phyloP scores from a whole-genome alignment of 768 basidiomycete genomes.

The Xanthoconium stramineum region DNA sequence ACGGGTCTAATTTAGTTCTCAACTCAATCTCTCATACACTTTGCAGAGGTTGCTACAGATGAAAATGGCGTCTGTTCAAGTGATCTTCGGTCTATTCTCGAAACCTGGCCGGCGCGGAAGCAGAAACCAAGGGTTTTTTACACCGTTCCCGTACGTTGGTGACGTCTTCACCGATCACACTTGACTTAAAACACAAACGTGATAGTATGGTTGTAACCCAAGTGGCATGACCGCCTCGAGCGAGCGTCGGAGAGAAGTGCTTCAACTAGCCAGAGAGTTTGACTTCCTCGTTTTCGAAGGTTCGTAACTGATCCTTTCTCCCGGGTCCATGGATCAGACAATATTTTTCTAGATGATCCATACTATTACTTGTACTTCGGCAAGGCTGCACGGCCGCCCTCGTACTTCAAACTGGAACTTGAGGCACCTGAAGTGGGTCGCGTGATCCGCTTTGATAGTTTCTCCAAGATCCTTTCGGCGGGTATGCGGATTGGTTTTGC shows the following conservation, averaged over 20 bases:
- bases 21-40: conserved; percentile 4
- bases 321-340: not conserved
- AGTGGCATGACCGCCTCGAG: conserved; percentile 75
- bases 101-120: conserved; percentile 71
- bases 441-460: conserved; percentile 85
- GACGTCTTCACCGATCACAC: conserved; percentile 4
- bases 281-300: conserved; percentile 87
- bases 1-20: not conserved
- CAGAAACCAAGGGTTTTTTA: conserved; percentile 77
- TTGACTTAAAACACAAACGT: not conserved
- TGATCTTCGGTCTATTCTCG: conserved; percentile 60
- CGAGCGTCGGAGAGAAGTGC: conserved; percentile 66
- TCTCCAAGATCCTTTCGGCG: conserved; percentile 78
- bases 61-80: conserved; percentile 61
- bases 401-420: conserved; percentile 79
- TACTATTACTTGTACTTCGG: conserved; percentile 80
- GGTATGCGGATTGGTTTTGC: conserved; percentile 82
- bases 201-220: conserved; percentile 81
- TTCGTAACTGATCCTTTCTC: conserved; percentile 19
- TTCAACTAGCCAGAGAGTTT: conserved; percentile 67
- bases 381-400: conserved; percentile 55
- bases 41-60: conserved; percentile 75
- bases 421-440: conserved; percentile 66
- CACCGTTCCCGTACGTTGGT: conserved; percentile 61
- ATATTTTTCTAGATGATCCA: conserved; percentile 59